phyloP scores from a whole-genome alignment of 352 stramenopile species.

The Globisporangium yorkense region DNA sequence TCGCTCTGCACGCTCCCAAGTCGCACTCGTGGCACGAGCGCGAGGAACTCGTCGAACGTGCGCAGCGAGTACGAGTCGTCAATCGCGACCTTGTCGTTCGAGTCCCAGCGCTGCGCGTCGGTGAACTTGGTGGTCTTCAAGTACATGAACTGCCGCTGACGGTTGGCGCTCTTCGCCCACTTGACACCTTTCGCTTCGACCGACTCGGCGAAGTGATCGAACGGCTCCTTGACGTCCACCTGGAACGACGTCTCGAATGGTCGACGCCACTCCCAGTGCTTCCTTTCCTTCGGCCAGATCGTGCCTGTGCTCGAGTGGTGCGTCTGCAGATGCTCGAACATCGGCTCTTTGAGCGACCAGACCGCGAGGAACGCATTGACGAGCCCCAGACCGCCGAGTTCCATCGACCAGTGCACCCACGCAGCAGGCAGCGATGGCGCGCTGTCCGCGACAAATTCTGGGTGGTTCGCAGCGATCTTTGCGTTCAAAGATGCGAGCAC shows the following conservation, averaged over 20 bases:
- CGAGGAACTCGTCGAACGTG: conserved; percentile 24
- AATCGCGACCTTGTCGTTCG: conserved; percentile 10
- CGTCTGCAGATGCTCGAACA: conserved; percentile 20
- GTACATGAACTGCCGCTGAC: conserved; percentile 15
- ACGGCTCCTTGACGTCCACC: conserved; percentile 18
- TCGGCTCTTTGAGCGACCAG: conserved; percentile 20
- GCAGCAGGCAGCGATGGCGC: conserved; percentile 17
- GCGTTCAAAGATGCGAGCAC: conserved; percentile 23
- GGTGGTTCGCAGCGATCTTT: conserved; percentile 15
- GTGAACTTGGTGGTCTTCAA: conserved; percentile 22
- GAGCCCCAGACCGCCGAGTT: conserved; percentile 33
- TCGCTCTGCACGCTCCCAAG: conserved; percentile 9
- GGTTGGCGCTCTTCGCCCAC: conserved; percentile 10
- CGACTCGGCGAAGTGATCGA: conserved; percentile 23
- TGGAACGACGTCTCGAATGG: conserved; percentile 25
- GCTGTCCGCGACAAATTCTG: background rate
- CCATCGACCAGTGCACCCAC: conserved; percentile 35
- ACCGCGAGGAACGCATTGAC: conserved; percentile 38
- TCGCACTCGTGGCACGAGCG: conserved; percentile 10
- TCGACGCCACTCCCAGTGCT: conserved; percentile 28
- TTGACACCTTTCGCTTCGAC: conserved; percentile 16
- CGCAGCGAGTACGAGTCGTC: conserved; percentile 24
- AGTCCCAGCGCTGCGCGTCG: conserved; percentile 17
- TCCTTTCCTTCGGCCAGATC: conserved; percentile 28
- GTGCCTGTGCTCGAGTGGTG: conserved; percentile 18